Base-by-base conservation (phyloP, 305 asterid genomes). In the Striga hermonthica region DNA sequence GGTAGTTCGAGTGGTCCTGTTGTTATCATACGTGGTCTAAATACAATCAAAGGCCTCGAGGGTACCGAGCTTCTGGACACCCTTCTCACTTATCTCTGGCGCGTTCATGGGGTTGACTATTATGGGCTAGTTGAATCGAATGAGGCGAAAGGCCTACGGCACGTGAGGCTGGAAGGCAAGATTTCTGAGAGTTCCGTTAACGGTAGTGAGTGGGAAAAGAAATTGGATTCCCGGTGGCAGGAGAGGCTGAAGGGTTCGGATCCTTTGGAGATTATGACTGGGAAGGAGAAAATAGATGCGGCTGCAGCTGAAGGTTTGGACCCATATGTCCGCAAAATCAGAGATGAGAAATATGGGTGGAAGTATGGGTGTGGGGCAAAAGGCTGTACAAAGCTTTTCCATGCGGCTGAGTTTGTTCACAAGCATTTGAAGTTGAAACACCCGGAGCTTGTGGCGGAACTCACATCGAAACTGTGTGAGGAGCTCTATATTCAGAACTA, bases 281-380 rank as follows among this genome's bases (percentile, higher is more conserved):
- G 90, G 4, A 94, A 88, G 79, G 99, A 90, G 75, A 94, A 90
- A 87, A 76, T 94, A 77, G 97, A 90, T 80, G 95, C 96, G 2
- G 78, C 90, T 34, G 96, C 96, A 15, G 80, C 79, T 43, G 97
- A 90, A 84, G 96, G 81, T 12, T 81, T 94, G 71, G 97, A 94
- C 62, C 97, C 99, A n/a, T 71, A 72, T 75, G 95, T 94, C 53
- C 95, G 99, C 72, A 90, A 94, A 71, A 94, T 94, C 74, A 88
- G 96, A 84, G 99, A 94, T 78, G 99, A 94, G 82, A 94, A 94
- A 82, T 94, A 94, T 72, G 99, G 99, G 13, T 90, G 99, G 98
- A 94, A 94, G 82, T 94, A 90, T 83, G 99, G 99, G 57, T 94
- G 99, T 79, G 99, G 99, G 73, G 99, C 99, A 57, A 94, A 94